Evolutionary conservation across 495 filamentous ascomycete genomes (phyloP).

Genomic region (Geoglossum glabrum): DNA sequence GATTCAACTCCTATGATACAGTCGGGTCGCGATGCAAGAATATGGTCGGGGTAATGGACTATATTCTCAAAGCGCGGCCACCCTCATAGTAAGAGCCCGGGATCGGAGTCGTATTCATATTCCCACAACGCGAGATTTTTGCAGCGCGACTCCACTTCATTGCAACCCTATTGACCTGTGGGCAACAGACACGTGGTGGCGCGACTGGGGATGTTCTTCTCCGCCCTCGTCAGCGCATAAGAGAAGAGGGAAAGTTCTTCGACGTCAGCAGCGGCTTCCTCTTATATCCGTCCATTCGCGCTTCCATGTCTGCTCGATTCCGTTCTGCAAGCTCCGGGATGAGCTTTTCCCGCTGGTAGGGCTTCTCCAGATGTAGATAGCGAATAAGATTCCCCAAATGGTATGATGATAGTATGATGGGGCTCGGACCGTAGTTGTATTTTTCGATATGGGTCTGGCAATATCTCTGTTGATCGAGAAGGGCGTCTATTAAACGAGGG

Average conservation of each 20-base stretch:
- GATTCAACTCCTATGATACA: too few species aligned
- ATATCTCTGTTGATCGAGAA: constrained; percentile 3
- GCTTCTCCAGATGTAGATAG: constrained; percentile 4
- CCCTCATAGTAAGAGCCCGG: too few species aligned
- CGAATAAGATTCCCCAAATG: constrained; percentile 2
- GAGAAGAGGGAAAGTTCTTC: not conserved
- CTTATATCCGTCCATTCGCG: constrained; percentile 1
- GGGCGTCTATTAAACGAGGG: constrained; percentile 2
- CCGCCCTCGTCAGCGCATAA: not conserved
- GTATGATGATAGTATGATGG: not conserved
- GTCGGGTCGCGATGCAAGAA: too few species aligned
- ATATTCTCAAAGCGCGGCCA: too few species aligned
- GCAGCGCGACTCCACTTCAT: too few species aligned
- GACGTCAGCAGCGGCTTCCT: constrained; percentile 3
- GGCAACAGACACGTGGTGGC: too few species aligned
- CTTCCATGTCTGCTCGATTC: constrained; percentile 5
- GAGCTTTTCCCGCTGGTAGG: constrained; percentile 1
- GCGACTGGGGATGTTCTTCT: too few species aligned
- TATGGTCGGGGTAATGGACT: too few species aligned
- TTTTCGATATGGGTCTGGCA: not conserved
- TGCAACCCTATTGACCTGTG: too few species aligned
- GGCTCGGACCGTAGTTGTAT: not conserved
- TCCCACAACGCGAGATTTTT: too few species aligned
- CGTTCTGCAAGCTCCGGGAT: constrained; percentile 5
- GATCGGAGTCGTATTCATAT: too few species aligned